Base-by-base conservation (phyloP, 73 alveolate genomes). In the Uronychia setigera region DNA sequence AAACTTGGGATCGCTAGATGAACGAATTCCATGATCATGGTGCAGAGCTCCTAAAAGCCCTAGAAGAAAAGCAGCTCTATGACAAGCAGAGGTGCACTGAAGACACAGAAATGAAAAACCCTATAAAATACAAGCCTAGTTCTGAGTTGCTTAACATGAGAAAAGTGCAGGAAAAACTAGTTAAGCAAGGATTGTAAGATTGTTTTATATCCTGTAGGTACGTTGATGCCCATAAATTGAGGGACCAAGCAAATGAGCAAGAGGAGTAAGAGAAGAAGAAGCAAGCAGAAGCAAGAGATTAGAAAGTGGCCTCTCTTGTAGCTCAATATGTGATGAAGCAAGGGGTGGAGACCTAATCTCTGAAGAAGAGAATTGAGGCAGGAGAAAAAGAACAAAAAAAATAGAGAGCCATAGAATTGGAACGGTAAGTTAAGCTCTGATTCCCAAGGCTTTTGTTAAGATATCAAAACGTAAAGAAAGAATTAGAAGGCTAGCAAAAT, bases 211-310 rank as follows among this genome's bases (percentile, higher is more conserved):
- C 11, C 5, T 46, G 67, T 19, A 46, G 67, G 60, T 85, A 85
- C 60, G 91, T 84, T n/a, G 97, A 93, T 35, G 97, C 97, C 35
- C 95, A 93, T 77, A 58, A 80, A 60, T 92, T 93, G 26, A 87
- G 89, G 82, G 88, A 78, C 31, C 77, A 81, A 60, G 93, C 88
- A 34, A 58, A 85, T 32, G 84, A 80, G 77, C 59, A 90, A 74
- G 97, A 93, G 76, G 91, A 82, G 80, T 86, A 46, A 0, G 95
- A 88, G 86, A 33, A 80, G 28, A 89, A 79, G 57, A 90, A 67
- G 33, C 78, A 75, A 58, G 77, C 32, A 13, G 79, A 84, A 59
- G 87, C 31, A 26, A 90, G 97, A 78, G 87, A 85, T 78, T 26
- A 78, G 79, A 88, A 92, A 78, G 89, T 88, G 34, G 83, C 35